Evolutionary conservation across 2,329 filamentous ascomycete species (phyloP).

Genomic region (Falciphora oryzae): DNA sequence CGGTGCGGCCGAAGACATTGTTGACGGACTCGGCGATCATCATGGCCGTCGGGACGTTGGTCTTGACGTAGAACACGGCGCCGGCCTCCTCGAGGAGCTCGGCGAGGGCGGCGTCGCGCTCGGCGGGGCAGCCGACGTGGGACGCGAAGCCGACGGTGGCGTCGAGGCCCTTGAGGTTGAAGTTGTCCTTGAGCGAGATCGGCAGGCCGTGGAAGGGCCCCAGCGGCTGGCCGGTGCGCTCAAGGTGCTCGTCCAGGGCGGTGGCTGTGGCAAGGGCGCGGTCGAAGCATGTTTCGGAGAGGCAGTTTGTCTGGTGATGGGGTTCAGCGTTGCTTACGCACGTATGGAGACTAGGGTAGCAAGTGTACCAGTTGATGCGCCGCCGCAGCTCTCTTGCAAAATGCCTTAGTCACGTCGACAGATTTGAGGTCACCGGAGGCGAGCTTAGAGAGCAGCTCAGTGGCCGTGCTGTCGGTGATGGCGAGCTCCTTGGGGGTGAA

Average conservation of each 20-base stretch:
- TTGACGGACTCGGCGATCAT: conserved; percentile 66
- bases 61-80: conserved; percentile 52
- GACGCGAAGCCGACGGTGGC: conserved; percentile 59
- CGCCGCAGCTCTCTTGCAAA: conserved; percentile 32
- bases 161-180: conserved; percentile 56
- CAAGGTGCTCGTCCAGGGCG: conserved; percentile 43
- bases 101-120: conserved; percentile 33
- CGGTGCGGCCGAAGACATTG: conserved; percentile 56
- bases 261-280: conserved; percentile 43
- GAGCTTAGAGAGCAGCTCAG: conserved; percentile 28
- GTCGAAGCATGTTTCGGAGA: conserved; percentile 48
- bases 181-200: conserved; percentile 65
- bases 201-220: conserved; percentile 64
- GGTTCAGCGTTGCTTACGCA: neutral
- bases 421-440: conserved; percentile 31
- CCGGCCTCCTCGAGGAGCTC: conserved; percentile 39
- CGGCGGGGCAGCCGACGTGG: conserved; percentile 52
- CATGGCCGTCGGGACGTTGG: conserved; percentile 56
- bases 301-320: conserved; percentile 36
- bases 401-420: conserved; percentile 29
- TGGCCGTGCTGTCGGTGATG: conserved; percentile 29
- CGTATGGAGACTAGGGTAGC: neutral
- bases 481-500: conserved; percentile 41
- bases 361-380: conserved; percentile 31
- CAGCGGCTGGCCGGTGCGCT: conserved; percentile 36